Evolutionary conservation across 441 rosid genomes (phyloP), one percentile per base, ranked within the genome.

Genomic region (Eruca vesicaria): DNA sequence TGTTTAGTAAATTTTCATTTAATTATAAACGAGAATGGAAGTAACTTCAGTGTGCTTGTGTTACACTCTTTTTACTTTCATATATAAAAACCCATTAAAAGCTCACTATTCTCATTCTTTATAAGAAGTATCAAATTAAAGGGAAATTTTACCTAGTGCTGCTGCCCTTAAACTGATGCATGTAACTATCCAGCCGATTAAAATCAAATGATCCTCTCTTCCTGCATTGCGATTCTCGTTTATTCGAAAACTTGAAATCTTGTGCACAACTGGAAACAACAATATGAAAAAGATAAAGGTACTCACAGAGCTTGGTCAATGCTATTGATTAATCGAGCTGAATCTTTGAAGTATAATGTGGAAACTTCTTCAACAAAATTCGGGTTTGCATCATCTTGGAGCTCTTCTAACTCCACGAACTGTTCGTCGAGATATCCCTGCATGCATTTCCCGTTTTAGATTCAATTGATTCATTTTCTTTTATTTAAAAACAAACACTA

Each of bases 81-180:
- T 18, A 50, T 45, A n/a, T 36, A 2, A 15, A 15, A 10, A 26
- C 28, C 21, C 29, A 55, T 72, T 41, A 6, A 53, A 15, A 1
- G 7, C 14, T 63, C 7, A 52, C 52, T 26, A 14, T 55, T 53
- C 7, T 1, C 9, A 63, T 18, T 52, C n/a, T 63, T 2, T 33
- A 2, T 7, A 21, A 14, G 19, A 57, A 3, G 11, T 15, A 55
- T 29, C 9, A 19, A 43, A n/a, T 45, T 57, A 5, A 19, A 0
- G 31, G 5, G 69, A 11, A 2, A 63, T 1, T 23, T 14, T 79
- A 90, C 99, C 97, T 94, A 23, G 93, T 82, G 84, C 94, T 89
- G 69, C 97, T 94, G 80, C 98, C 98, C 78, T 87, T 94, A 82
- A 92, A 94, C 80, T 92, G 99, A 70, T 94, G 98, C 96, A 94